Evolutionary conservation across 2,329 filamentous ascomycete genomes (phyloP).

Genomic region (Venturia carpophila): DNA sequence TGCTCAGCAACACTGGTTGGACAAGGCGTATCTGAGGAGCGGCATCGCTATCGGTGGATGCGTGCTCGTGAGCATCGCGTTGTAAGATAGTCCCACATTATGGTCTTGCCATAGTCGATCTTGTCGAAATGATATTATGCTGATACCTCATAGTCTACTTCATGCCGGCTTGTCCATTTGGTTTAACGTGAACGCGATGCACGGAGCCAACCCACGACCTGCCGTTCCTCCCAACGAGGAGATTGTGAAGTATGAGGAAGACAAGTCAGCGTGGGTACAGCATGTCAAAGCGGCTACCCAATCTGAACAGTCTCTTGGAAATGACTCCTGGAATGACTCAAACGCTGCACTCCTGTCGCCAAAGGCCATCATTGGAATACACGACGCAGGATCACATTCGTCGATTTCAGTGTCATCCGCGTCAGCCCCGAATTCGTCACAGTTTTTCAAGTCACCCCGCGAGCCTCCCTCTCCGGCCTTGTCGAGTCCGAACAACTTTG

Average conservation of each 20-base stretch:
- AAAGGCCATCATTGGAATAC: neutral
- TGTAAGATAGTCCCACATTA: neutral
- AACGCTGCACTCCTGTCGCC: neutral
- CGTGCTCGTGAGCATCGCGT: constrained; percentile 1
- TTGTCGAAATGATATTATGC: neutral
- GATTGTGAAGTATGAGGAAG: neutral
- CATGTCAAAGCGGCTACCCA: neutral
- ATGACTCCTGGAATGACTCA: neutral
- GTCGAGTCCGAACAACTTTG: neutral
- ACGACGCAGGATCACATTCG: neutral
- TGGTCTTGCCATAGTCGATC: neutral
- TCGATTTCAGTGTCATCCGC: neutral
- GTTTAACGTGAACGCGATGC: neutral
- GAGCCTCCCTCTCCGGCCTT: neutral
- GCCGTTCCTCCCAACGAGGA: neutral
- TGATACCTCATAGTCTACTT: neutral
- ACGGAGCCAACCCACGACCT: neutral
- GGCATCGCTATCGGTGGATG: constrained; percentile 10
- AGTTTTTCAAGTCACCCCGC: neutral
- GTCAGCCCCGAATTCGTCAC: neutral
- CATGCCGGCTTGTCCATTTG: neutral
- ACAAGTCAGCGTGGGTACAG: neutral
- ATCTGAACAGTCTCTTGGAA: neutral
- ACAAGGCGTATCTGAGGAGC: neutral
- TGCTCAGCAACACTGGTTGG: constrained; percentile 2